phyloP scores from a whole-genome alignment of 176 grass and related monocot species.

The Triticum monococcum region DNA sequence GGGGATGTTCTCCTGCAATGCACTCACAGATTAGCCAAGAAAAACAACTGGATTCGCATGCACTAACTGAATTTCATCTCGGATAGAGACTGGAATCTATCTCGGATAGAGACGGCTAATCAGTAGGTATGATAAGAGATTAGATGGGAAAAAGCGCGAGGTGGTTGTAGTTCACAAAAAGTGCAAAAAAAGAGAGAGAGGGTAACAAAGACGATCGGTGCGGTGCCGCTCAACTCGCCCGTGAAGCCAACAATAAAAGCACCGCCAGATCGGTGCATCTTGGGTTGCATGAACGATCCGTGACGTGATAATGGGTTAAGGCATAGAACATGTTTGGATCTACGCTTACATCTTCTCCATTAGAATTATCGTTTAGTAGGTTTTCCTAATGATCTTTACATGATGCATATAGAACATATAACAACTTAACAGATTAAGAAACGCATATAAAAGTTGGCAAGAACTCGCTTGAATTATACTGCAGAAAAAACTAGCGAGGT shows the following conservation, averaged over 20 bases:
- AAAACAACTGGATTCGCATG: background rate
- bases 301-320: background rate
- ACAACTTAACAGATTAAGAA: background rate
- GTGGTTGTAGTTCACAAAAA: slow-evolving; percentile 35
- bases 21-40: background rate
- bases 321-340: background rate
- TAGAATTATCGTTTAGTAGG: background rate
- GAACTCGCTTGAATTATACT: background rate
- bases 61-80: background rate
- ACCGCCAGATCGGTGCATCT: background rate
- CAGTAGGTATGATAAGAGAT: background rate
- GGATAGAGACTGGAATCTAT: background rate
- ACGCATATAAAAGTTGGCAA: background rate
- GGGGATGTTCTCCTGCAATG: slow-evolving; percentile 76
- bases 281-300: background rate
- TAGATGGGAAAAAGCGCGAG: background rate
- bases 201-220: background rate
- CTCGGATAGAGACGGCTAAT: background rate
- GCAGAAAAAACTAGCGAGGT: too few species aligned
- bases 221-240: background rate
- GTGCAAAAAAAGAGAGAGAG: background rate
- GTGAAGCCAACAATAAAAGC: slow-evolving; percentile 17
- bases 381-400: background rate
- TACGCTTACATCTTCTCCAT: background rate
- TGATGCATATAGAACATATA: background rate